A percentile compares a stretch with the other conserved stretches of the same genome.
Evolutionary conservation across 148 eudicot species (phyloP).

Genomic region (Rhododendron williamsianum): DNA sequence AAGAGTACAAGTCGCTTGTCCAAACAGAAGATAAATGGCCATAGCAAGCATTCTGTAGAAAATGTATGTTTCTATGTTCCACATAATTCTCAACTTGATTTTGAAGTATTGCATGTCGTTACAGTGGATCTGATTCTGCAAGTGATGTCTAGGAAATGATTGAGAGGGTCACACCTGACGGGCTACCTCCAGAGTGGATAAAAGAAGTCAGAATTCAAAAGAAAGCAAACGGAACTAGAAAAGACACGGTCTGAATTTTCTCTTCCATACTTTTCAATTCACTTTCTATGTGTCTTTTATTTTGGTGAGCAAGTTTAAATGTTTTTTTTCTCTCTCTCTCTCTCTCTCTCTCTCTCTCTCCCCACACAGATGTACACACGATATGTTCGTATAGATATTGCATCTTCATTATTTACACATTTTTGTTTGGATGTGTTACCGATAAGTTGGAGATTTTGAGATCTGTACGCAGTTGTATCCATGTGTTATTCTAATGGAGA

Average conservation of each 20-base stretch:
- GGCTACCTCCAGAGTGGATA: conserved; percentile 64
- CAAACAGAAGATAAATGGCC: background rate
- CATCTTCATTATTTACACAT: background rate
- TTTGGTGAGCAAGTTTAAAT: background rate
- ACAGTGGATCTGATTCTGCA: background rate
- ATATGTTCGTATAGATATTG: background rate
- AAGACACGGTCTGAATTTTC: conserved; percentile 34
- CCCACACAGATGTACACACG: background rate
- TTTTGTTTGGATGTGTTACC: background rate
- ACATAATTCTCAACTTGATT: background rate
- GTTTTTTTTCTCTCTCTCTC: no score
- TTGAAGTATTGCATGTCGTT: background rate
- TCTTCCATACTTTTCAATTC: background rate
- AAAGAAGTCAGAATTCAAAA: conserved; percentile 48
- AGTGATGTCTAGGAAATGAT: conserved; percentile 30
- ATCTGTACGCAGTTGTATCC: background rate
- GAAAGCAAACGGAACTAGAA: conserved; percentile 27
- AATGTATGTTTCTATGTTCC: background rate
- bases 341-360: background rate
- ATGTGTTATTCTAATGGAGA: background rate
- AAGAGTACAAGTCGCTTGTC: background rate
- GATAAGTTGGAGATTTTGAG: background rate
- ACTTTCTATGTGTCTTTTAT: background rate
- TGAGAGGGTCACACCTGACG: conserved; percentile 39
- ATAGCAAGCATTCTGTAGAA: background rate